Conservation (phyloP, 768 basidiomycete species). For the Boletus reticulatus region DNA sequence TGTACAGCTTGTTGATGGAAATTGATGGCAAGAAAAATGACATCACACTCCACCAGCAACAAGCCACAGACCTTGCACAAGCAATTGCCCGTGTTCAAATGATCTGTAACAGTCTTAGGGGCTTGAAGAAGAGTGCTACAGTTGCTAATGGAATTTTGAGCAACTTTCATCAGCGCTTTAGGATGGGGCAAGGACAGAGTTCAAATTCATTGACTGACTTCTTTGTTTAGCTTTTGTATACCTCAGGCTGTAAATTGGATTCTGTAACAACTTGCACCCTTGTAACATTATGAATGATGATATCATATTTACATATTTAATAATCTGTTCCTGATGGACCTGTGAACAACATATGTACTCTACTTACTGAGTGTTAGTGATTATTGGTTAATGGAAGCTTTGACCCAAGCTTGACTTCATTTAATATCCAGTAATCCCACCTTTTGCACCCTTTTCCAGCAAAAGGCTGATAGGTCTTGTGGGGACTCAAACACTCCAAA, state of each 20-base stretch:
- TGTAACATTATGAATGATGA: too few species aligned
- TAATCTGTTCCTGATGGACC: too few species aligned
- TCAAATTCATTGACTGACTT: not conserved
- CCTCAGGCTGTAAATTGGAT: not conserved
- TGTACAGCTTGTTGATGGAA: conserved; percentile 20
- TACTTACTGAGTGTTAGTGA: too few species aligned
- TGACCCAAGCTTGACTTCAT: too few species aligned
- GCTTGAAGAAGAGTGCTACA: not conserved
- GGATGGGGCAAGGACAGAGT: not conserved
- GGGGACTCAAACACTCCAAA: too few species aligned
- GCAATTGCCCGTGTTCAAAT: not conserved
- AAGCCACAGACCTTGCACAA: conserved; percentile 5
- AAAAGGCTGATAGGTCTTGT: too few species aligned
- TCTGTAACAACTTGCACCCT: not conserved
- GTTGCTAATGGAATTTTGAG: conserved; percentile 16
- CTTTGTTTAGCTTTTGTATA: not conserved
- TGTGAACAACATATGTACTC: too few species aligned
- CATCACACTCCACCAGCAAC: conserved; percentile 18
- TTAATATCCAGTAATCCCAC: too few species aligned
- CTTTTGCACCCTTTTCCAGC: too few species aligned
- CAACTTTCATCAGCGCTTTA: conserved; percentile 25
- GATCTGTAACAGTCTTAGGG: too few species aligned
- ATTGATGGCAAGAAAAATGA: conserved; percentile 22
- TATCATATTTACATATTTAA: too few species aligned
- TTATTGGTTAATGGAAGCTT: too few species aligned